Evolutionary conservation across 2,329 filamentous ascomycete genomes (phyloP).

Genomic region (Colletotrichum truncatum): DNA sequence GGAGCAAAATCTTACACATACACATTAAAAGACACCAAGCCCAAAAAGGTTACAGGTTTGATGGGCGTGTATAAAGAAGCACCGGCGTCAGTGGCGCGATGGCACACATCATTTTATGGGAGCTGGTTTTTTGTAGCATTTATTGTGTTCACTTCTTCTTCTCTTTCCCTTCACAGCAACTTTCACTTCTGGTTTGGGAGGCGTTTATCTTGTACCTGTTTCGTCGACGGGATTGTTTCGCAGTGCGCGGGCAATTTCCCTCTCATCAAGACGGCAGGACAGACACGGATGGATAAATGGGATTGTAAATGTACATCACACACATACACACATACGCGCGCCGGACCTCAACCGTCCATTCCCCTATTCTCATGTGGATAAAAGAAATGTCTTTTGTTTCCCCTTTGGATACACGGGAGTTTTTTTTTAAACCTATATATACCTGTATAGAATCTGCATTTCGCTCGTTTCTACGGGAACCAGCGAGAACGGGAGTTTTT

Average conservation of each 20-base stretch:
- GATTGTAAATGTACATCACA: constrained; percentile 3
- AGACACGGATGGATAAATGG: not conserved
- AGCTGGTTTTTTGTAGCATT: constrained; percentile 25
- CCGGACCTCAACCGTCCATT: not conserved
- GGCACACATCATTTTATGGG: constrained; percentile 10
- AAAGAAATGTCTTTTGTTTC: not conserved
- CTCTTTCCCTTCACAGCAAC: too few relatives aligned
- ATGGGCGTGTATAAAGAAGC: constrained; percentile 26
- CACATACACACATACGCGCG: not conserved
- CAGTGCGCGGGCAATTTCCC: constrained; percentile 21
- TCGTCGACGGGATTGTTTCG: constrained; percentile 9
- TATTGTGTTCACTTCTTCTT: not conserved
- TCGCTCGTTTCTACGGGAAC: not conserved
- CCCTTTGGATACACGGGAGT: not conserved
- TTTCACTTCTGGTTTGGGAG: not conserved
- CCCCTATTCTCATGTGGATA: not conserved
- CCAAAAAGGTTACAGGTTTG: not conserved
- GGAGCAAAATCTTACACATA: constrained; percentile 8
- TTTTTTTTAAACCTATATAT: not conserved
- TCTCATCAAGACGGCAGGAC: not conserved
- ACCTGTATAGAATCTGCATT: not conserved
- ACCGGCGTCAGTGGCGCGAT: constrained; percentile 30
- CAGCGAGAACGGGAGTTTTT: not conserved
- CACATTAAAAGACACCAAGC: constrained; percentile 11
- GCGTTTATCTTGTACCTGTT: not conserved